Evolutionary conservation across 257 asterid species (phyloP).

Genomic region (Solanum medicagineum): DNA sequence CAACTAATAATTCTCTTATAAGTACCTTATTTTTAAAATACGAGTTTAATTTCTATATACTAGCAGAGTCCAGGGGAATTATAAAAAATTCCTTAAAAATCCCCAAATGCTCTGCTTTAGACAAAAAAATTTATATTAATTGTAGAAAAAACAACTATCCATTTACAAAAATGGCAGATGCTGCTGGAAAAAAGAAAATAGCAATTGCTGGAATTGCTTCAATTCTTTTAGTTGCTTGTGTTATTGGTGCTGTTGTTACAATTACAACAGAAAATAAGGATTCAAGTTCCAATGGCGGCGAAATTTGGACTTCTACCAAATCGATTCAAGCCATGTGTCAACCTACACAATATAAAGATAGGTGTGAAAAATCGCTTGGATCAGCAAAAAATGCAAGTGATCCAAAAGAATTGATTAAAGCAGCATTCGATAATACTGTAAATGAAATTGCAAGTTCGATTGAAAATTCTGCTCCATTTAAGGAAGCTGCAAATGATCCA

Average conservation of each 20-base stretch:
- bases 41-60: neutral
- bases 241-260: slow-evolving; percentile 4
- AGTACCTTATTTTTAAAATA: neutral
- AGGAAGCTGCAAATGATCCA: slow-evolving; percentile 11
- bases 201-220: slow-evolving; percentile 12
- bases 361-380: slow-evolving; percentile 1
- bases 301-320: neutral
- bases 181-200: neutral
- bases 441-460: neutral
- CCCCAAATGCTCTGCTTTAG: neutral
- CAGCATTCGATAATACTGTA: neutral
- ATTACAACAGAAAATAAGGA: neutral
- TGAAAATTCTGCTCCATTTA: neutral
- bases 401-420: slow-evolving; percentile 10
- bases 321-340: slow-evolving; percentile 1
- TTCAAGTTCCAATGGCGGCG: neutral
- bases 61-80: neutral
- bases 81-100: neutral
- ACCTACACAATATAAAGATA: slow-evolving; percentile 10
- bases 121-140: neutral
- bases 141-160: neutral
- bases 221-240: slow-evolving; percentile 8
- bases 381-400: slow-evolving; percentile 2
- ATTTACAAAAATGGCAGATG: neutral
- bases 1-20: neutral